These are phyloP conservation scores for Monascus ruber DNA, from an alignment of 2,329 filamentous ascomycete genomes.

Conservation along the genomic window DNA sequence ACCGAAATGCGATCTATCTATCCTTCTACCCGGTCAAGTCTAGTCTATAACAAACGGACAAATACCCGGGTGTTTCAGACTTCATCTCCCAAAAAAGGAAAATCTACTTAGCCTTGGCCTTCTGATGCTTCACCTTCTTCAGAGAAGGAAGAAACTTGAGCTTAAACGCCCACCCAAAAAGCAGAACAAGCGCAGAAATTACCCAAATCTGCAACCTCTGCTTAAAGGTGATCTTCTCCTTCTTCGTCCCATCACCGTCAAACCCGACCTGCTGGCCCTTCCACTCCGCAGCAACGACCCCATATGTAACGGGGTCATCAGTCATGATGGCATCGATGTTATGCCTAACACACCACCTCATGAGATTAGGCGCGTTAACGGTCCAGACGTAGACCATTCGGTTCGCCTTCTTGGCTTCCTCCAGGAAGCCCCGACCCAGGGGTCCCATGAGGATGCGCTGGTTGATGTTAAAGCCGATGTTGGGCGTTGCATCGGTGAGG, in stretches of 20 bases:
- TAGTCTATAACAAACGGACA: too few relatives aligned
- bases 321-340: conserved; percentile 72
- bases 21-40: too few relatives aligned
- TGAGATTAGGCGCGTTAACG: conserved; percentile 64
- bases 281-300: not conserved
- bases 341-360: conserved; percentile 66
- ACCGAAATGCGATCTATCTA: too few relatives aligned
- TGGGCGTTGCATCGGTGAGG: conserved; percentile 44
- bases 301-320: conserved; percentile 54
- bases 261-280: not conserved
- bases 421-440: conserved; percentile 55
- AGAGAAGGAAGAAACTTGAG: not conserved
- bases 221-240: not conserved
- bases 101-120: not conserved
- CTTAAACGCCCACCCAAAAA: not conserved
- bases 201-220: not conserved
- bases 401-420: conserved; percentile 43
- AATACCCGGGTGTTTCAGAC: too few relatives aligned
- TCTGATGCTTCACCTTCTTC: not conserved
- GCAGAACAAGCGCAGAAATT: not conserved
- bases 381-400: conserved; percentile 72
- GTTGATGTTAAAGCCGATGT: conserved; percentile 68
- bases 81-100: too few relatives aligned
- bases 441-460: conserved; percentile 58
- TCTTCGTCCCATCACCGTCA: not conserved